Evolutionary conservation across 805 yeast genomes (phyloP).

Genomic region (Pichia rugopelliculosa): DNA sequence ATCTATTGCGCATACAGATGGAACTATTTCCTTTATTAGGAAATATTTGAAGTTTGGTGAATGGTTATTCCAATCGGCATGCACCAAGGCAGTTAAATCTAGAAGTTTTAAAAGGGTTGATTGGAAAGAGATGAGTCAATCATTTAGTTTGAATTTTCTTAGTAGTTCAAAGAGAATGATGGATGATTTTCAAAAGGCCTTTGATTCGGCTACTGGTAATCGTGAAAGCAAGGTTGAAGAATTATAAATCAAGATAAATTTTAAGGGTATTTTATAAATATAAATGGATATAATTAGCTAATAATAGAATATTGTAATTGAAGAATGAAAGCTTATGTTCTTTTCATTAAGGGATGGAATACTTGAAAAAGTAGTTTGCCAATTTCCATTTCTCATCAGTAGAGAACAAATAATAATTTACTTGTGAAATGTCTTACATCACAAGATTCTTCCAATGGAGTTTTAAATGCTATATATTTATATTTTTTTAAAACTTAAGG

Average conservation of each 20-base stretch:
- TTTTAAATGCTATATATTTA: not conserved
- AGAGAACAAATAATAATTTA: conserved; percentile 2
- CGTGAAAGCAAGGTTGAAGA: not conserved
- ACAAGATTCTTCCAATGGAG: conserved; percentile 8
- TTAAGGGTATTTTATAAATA: not conserved
- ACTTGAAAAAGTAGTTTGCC: not conserved
- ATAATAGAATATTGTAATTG: not conserved
- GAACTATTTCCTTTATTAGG: conserved; percentile 34
- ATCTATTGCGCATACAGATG: conserved; percentile 38
- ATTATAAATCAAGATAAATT: not conserved
- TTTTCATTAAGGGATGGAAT: conserved; percentile 8
- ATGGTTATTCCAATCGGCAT: conserved; percentile 42
- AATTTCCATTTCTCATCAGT: conserved; percentile 9
- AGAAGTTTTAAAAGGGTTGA: conserved; percentile 39
- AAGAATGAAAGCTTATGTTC: too few relatives aligned
- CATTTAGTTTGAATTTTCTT: conserved; percentile 5
- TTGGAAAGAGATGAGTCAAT: conserved; percentile 21
- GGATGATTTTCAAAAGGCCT: conserved; percentile 5
- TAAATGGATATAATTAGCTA: not conserved
- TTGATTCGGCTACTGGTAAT: not conserved
- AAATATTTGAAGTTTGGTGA: conserved; percentile 58
- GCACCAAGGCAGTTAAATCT: conserved; percentile 38
- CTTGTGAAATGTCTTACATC: not conserved
- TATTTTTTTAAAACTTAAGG: conserved; percentile 3
- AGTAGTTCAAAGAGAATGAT: conserved; percentile 3